A percentile compares a stretch with the other conserved stretches of the same genome.
Evolutionary conservation across 2,329 filamentous ascomycete genomes (phyloP).

Genomic region (Harringtonia aguacate): DNA sequence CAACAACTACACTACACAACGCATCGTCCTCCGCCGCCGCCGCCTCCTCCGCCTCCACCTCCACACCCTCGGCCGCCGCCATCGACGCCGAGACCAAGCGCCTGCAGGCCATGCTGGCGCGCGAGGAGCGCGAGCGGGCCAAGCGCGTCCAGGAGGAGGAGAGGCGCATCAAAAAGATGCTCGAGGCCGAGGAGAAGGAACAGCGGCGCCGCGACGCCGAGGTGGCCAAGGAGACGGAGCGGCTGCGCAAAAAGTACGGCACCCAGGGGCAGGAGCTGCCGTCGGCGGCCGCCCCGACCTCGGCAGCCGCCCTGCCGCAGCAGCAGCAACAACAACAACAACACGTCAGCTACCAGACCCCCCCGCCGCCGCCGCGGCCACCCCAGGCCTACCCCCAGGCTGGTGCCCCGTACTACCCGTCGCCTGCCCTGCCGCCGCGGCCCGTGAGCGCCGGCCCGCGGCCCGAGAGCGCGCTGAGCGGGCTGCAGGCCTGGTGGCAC

Average conservation of each 20-base stretch:
- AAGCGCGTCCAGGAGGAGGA: constrained; percentile 44
- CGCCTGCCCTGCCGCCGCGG: constrained; percentile 25
- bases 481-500: too few relatives aligned
- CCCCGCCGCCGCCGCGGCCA: constrained; percentile 16
- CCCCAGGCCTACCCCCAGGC: constrained; percentile 3
- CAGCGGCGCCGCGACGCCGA: constrained; percentile 43
- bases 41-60: not conserved
- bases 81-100: constrained; percentile 71
- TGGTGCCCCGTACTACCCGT: constrained; percentile 1
- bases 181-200: constrained; percentile 56
- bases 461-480: not conserved
- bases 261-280: constrained; percentile 34
- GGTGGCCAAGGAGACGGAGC: constrained; percentile 72
- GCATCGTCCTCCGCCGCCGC: constrained; percentile 16
- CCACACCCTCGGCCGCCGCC: constrained; percentile 23
- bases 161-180: constrained; percentile 51
- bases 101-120: constrained; percentile 46
- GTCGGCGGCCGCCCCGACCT: constrained; percentile 13
- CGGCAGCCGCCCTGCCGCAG: constrained; percentile 9
- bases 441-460: constrained; percentile 36
- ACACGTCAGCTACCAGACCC: constrained; percentile 24
- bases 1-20: not conserved
- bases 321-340: constrained; percentile 8
- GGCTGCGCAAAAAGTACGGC: constrained; percentile 60
- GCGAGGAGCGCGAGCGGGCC: constrained; percentile 41